These are phyloP conservation scores for Paraglomus brasilianum DNA, from an alignment of 192 early-diverging fungal species.

Conservation along the genomic window DNA sequence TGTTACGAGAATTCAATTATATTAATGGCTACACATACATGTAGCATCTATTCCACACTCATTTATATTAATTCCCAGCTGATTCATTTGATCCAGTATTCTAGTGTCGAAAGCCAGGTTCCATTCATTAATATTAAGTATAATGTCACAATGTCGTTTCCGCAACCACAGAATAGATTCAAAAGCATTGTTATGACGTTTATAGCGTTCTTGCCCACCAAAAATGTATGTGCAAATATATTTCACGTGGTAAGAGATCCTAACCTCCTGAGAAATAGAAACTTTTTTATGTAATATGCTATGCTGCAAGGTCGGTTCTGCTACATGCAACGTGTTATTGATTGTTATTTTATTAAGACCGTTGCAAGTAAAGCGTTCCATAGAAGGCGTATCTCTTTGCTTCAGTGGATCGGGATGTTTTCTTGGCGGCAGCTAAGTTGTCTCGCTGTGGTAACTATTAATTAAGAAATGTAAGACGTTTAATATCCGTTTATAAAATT, in stretches of 20 bases:
- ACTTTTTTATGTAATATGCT: neutral
- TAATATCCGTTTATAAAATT: no score
- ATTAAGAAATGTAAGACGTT: no score
- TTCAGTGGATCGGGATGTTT: conserved; percentile 9
- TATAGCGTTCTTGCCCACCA: conserved; percentile 17
- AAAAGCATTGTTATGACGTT: neutral
- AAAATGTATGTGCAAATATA: conserved; percentile 1
- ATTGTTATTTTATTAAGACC: neutral
- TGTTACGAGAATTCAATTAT: no score
- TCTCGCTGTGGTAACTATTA: conserved; percentile 4
- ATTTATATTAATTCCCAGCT: no score
- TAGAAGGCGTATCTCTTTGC: neutral
- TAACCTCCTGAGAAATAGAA: neutral
- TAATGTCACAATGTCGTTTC: neutral
- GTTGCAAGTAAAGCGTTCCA: neutral
- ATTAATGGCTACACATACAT: no score
- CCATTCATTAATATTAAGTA: neutral
- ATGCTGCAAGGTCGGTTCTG: neutral
- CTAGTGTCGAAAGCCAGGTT: neutral
- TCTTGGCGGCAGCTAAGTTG: neutral
- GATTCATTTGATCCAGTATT: neutral
- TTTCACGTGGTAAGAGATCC: conserved; percentile 3
- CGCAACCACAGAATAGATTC: neutral
- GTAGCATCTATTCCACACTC: no score
- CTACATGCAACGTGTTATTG: neutral